Percentiles rank a stretch among this genome's conserved stretches.
Conservation (phyloP, 768 basidiomycete genomes). For the Mycena rosella region DNA sequence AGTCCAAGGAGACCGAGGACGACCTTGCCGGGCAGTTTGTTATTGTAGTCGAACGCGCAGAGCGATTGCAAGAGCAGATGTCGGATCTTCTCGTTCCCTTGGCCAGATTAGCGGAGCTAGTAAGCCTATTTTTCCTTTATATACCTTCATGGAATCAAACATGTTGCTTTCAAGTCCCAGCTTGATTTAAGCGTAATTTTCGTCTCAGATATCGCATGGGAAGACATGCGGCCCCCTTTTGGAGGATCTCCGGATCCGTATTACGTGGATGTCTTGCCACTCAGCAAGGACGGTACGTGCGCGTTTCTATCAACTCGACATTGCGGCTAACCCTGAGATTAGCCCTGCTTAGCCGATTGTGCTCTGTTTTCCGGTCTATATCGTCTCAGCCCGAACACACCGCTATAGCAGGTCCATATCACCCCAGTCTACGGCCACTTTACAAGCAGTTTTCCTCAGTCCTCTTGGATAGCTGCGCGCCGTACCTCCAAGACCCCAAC, state of each 20-base stretch:
- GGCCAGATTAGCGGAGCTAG: slow-evolving; percentile 78
- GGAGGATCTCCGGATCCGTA: slow-evolving; percentile 83
- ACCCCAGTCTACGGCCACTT: slow-evolving; percentile 67
- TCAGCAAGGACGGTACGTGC: slow-evolving; percentile 67
- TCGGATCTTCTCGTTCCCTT: slow-evolving; percentile 79
- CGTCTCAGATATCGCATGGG: slow-evolving; percentile 76
- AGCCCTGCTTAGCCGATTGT: slow-evolving; percentile 48
- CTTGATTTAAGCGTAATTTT: slow-evolving; percentile 72
- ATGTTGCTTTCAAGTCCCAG: slow-evolving; percentile 58
- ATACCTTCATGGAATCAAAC: no score
- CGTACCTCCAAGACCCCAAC: slow-evolving; percentile 74
- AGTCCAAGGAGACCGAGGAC: slow-evolving; percentile 29
- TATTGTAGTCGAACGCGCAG: slow-evolving; percentile 75
- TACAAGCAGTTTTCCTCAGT: slow-evolving; percentile 74
- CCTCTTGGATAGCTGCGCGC: slow-evolving; percentile 70
- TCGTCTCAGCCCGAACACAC: slow-evolving; percentile 25
- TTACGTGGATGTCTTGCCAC: slow-evolving; percentile 67
- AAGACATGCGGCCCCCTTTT: slow-evolving; percentile 75
- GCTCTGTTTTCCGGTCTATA: slow-evolving; percentile 50
- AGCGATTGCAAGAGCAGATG: slow-evolving; percentile 70
- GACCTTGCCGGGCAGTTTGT: slow-evolving; percentile 58
- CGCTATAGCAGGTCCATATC: slow-evolving; percentile 54
- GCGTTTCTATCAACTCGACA: slow-evolving; percentile 1
- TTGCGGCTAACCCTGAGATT: slow-evolving; percentile 43
- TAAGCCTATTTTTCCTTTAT: slow-evolving; percentile 46